These are phyloP conservation scores for Pleurotus citrinopileatus DNA, from an alignment of 768 basidiomycete genomes.

Conservation along the genomic window DNA sequence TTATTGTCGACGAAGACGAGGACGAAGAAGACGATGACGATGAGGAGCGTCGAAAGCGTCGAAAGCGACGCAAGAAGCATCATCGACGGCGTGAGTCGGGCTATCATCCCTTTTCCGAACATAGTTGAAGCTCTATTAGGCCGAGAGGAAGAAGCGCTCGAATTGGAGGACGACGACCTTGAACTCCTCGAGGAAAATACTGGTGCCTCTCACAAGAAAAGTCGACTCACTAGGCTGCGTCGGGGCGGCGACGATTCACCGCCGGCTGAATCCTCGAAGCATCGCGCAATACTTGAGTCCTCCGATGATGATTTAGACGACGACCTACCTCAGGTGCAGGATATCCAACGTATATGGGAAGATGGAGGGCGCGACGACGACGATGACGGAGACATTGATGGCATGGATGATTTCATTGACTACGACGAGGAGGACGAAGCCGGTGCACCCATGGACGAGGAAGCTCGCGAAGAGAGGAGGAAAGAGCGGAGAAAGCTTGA, in stretches of 20 bases:
- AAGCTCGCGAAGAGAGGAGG: slow-evolving; percentile 72
- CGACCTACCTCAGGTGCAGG: slow-evolving; percentile 55
- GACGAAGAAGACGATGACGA: slow-evolving; percentile 80
- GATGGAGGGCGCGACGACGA: slow-evolving; percentile 70
- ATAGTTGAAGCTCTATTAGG: slow-evolving; percentile 1
- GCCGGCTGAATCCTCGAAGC: slow-evolving; percentile 56
- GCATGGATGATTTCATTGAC: slow-evolving; percentile 77
- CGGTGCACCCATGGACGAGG: slow-evolving; percentile 66
- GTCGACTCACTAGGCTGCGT: slow-evolving; percentile 65
- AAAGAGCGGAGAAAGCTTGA: slow-evolving; percentile 62
- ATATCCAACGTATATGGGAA: slow-evolving; percentile 79
- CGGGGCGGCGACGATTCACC: slow-evolving; percentile 73
- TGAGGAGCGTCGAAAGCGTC: slow-evolving; percentile 53
- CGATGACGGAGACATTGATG: slow-evolving; percentile 70
- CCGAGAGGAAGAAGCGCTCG: slow-evolving; percentile 57
- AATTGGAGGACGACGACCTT: slow-evolving; percentile 90
- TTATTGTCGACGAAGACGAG: slow-evolving; percentile 90
- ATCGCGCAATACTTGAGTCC: slow-evolving; percentile 60
- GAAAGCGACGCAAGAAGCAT: slow-evolving; percentile 65
- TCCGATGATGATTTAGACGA: slow-evolving; percentile 74
- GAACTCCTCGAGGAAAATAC: slow-evolving; percentile 89
- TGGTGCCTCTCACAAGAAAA: slow-evolving; percentile 71
- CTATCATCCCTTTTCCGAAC: slow-evolving; percentile 11
- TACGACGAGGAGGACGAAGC: slow-evolving; percentile 81
- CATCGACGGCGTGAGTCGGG: slow-evolving; percentile 45